Percentiles rank a stretch among this genome's conserved stretches.
These are phyloP conservation scores for Sarcomyxa edulis DNA, from an alignment of 768 basidiomycete genomes.

Conservation along the genomic window DNA sequence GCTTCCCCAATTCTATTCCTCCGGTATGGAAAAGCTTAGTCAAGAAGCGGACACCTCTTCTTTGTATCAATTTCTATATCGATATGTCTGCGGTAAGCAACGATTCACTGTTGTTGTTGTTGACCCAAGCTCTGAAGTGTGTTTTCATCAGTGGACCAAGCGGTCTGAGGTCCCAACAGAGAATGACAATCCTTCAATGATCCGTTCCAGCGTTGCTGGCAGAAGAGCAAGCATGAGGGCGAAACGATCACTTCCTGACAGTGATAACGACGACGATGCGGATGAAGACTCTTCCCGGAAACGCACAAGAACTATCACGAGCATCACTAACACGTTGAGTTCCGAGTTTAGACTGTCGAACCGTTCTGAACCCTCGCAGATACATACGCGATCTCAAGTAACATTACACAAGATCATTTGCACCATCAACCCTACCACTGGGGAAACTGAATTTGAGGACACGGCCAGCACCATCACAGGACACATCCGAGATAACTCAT, in stretches of 20 bases:
- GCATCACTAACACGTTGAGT: no score
- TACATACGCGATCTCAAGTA: background rate
- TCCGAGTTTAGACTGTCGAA: background rate
- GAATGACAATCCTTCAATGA: background rate
- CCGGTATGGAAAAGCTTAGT: background rate
- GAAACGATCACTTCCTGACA: no score
- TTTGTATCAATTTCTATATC: background rate
- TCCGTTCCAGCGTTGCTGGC: no score
- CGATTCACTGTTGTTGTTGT: background rate
- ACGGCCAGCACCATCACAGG: background rate
- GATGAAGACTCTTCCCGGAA: no score
- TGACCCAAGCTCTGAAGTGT: background rate
- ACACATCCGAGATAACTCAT: background rate
- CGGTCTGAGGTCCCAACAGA: background rate
- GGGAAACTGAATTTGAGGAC: background rate
- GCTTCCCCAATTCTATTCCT: background rate
- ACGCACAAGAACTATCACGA: no score
- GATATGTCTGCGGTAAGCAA: background rate
- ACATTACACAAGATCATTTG: background rate
- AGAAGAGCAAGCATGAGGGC: no score
- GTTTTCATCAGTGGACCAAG: background rate
- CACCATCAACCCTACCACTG: background rate
- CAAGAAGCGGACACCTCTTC: background rate
- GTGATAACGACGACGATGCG: no score
- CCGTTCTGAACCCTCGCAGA: background rate